These are phyloP conservation scores for Scutellaria baicalensis DNA, from an alignment of 257 asterid species.

Conservation along the genomic window DNA sequence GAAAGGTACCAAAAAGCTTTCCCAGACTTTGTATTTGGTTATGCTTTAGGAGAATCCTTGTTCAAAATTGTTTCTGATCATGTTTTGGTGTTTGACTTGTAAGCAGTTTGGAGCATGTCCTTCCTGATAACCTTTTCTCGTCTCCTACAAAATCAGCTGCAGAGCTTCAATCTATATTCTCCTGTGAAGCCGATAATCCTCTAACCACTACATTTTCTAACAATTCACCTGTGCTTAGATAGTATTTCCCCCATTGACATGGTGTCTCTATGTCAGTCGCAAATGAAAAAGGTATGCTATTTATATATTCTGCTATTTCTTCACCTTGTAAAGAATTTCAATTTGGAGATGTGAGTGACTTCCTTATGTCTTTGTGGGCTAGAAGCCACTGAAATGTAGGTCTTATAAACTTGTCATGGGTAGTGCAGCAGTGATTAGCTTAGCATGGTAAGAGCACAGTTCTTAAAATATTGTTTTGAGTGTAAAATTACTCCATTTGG, in stretches of 20 bases:
- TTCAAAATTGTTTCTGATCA: background rate
- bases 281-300: constrained; percentile 41
- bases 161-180: constrained; percentile 26
- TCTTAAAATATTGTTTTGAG: background rate
- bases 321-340: background rate
- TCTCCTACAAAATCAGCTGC: constrained; percentile 62
- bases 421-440: constrained; percentile 31
- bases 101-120: constrained; percentile 56
- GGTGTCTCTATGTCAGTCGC: constrained; percentile 39
- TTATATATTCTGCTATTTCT: background rate
- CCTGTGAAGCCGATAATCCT: constrained; percentile 19
- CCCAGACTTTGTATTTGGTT: background rate
- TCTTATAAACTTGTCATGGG: constrained; percentile 29
- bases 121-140: constrained; percentile 61
- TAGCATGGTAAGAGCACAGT: constrained; percentile 41
- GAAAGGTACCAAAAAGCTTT: constrained; percentile 37
- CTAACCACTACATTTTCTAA: constrained; percentile 29
- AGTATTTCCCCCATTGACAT: constrained; percentile 32
- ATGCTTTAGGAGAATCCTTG: too few species aligned
- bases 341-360: background rate
- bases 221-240: constrained; percentile 1
- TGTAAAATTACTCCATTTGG: too few species aligned
- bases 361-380: constrained; percentile 33
- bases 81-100: constrained; percentile 5
- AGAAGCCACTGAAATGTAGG: constrained; percentile 54